Conservation (phyloP, 2,329 filamentous ascomycete genomes). For the Aureobasidium vineae region DNA sequence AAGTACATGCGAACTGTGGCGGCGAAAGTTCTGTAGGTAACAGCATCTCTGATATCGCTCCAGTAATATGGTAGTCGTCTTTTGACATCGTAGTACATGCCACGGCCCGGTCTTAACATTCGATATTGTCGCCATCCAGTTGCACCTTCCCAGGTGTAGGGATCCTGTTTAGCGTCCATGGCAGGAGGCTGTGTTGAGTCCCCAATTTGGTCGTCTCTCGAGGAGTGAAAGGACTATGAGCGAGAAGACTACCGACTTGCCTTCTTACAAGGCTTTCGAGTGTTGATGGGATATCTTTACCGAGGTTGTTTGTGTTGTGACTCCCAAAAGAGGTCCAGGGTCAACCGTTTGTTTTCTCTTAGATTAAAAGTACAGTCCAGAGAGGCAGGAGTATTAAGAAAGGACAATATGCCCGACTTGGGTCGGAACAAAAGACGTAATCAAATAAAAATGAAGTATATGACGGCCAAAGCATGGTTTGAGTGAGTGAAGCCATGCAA, state of each 20-base stretch:
- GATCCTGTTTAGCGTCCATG: slow-evolving; percentile 33
- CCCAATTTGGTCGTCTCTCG: neutral
- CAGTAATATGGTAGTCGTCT: slow-evolving; percentile 56
- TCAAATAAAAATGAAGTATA: neutral
- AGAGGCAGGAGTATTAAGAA: neutral
- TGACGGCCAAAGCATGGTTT: slow-evolving; percentile 2
- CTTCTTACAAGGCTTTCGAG: neutral
- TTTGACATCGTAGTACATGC: slow-evolving; percentile 56
- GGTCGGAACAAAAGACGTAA: neutral
- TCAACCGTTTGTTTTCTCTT: neutral
- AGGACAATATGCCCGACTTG: neutral
- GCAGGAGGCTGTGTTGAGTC: neutral
- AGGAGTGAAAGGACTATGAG: neutral
- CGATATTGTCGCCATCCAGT: slow-evolving; percentile 41
- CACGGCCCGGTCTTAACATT: slow-evolving; percentile 47
- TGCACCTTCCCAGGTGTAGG: slow-evolving; percentile 39
- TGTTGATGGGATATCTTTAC: neutral
- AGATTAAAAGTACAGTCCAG: no score
- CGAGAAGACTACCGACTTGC: neutral
- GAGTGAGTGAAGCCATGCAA: neutral
- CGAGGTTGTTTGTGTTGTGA: neutral
- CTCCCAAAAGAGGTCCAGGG: neutral
- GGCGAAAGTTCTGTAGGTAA: slow-evolving; percentile 55
- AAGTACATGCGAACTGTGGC: slow-evolving; percentile 60
- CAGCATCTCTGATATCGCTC: slow-evolving; percentile 56